Conservation (phyloP, 164 flowering plant species). For the Vitis labrusca region DNA sequence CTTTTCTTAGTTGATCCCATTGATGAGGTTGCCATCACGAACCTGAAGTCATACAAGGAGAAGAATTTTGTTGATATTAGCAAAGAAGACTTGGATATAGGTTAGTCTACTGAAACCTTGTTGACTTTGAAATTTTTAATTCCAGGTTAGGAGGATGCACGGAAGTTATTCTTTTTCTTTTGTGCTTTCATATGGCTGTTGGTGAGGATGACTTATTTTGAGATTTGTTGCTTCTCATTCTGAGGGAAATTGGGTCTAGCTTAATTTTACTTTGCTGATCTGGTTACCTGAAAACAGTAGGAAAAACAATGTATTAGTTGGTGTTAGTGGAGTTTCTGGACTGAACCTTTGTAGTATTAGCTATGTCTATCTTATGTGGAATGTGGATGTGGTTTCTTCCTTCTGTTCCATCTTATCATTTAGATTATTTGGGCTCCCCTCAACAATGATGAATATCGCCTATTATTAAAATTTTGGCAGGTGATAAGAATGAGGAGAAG, state of each 20-base stretch:
- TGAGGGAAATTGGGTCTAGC: too few relatives aligned
- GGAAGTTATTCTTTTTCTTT: background rate
- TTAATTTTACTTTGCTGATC: too few relatives aligned
- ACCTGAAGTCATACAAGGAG: slow-evolving; percentile 85
- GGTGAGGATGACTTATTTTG: background rate
- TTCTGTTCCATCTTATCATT: background rate
- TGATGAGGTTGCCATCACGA: slow-evolving; percentile 89
- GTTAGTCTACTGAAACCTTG: slow-evolving; percentile 30
- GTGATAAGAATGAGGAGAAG: slow-evolving; percentile 82
- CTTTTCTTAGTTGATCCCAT: slow-evolving; percentile 89
- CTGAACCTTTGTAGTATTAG: background rate
- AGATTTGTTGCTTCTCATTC: too few relatives aligned
- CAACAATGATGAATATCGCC: background rate
- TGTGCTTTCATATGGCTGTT: background rate
- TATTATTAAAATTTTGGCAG: slow-evolving; percentile 26
- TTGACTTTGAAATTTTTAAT: background rate
- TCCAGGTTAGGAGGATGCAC: background rate
- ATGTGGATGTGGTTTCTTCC: background rate
- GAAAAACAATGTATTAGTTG: background rate
- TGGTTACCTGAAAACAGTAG: too few relatives aligned
- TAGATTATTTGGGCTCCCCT: background rate
- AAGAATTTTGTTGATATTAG: slow-evolving; percentile 92
- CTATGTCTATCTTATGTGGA: background rate
- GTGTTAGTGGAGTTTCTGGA: background rate
- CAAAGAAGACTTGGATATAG: slow-evolving; percentile 94